Conservation (phyloP, 192 early-diverging fungal genomes). For the Rhizophagus sp. region DNA sequence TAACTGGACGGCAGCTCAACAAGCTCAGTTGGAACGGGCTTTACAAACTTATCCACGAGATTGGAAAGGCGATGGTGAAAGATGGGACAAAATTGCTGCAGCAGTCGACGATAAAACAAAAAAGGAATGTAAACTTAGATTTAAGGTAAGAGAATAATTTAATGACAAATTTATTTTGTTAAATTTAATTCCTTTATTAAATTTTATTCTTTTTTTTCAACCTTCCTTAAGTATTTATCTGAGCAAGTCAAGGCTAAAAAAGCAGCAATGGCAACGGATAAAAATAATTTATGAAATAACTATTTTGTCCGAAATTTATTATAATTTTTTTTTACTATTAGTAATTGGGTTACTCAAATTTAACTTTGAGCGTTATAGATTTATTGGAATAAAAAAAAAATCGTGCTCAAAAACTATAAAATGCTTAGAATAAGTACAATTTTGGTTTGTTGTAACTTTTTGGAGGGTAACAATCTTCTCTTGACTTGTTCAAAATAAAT, state of each 20-base stretch:
- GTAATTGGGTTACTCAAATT: no score
- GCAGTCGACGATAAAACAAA: conserved; percentile 59
- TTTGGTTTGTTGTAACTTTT: no score
- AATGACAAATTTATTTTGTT: conserved; percentile 1
- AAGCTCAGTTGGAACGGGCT: conserved; percentile 56
- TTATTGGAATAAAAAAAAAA: no score
- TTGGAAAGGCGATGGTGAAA: conserved; percentile 57
- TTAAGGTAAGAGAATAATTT: conserved; percentile 46
- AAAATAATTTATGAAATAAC: not conserved
- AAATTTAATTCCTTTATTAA: not conserved
- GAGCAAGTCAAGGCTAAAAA: conserved; percentile 53
- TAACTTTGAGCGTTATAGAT: no score
- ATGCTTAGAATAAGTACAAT: no score
- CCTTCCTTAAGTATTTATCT: conserved; percentile 38
- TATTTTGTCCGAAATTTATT: not conserved
- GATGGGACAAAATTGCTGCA: conserved; percentile 67
- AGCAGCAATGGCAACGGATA: conserved; percentile 26
- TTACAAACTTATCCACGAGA: conserved; percentile 59
- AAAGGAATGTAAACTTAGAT: conserved; percentile 64
- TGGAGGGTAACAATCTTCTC: no score
- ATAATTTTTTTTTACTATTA: no score
- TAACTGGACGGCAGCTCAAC: conserved; percentile 55
- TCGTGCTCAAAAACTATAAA: no score
- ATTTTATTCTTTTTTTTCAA: not conserved
- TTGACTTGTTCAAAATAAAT: not conserved